Percentiles rank a stretch among this genome's conserved stretches.
Evolutionary conservation across 2,329 filamentous ascomycete genomes (phyloP).

Genomic region (Pseudopithomyces chartarum): DNA sequence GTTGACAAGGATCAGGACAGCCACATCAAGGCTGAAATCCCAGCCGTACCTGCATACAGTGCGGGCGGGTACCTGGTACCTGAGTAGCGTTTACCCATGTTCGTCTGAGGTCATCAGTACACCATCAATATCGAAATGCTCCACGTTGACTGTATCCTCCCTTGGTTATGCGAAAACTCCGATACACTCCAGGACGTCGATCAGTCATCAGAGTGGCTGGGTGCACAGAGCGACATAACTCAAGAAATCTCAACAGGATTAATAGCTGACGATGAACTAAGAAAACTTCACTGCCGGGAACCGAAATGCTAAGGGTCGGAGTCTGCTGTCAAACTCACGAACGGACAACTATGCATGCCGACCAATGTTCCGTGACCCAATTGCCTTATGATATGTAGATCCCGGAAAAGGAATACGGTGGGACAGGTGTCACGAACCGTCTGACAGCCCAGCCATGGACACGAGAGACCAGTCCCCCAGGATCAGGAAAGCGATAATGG

Average conservation of each 20-base stretch:
- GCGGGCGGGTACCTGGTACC: slow-evolving; percentile 18
- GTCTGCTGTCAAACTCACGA: neutral
- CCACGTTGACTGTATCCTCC: neutral
- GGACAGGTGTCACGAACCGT: neutral
- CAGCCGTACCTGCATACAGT: slow-evolving; percentile 40
- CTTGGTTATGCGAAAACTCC: slow-evolving; percentile 3
- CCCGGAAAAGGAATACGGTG: neutral
- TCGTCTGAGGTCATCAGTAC: slow-evolving; percentile 3
- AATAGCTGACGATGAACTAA: slow-evolving; percentile 1
- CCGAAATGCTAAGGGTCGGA: slow-evolving; percentile 1
- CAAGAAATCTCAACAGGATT: neutral
- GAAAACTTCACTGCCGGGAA: neutral
- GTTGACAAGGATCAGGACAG: slow-evolving; percentile 22
- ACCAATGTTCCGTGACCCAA: neutral
- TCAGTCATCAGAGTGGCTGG: slow-evolving; percentile 1
- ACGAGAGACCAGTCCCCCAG: slow-evolving; percentile 21
- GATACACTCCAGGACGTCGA: neutral
- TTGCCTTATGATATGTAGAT: neutral
- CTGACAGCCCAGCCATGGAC: neutral
- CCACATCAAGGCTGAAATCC: slow-evolving; percentile 24
- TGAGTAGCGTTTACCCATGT: slow-evolving; percentile 4
- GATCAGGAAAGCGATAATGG: neutral
- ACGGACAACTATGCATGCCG: neutral
- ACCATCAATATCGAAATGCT: neutral
- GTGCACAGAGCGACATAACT: neutral